Evolutionary conservation across 805 yeast species (phyloP), one percentile per base, ranked within the genome.

Genomic region (Hanseniaspora lachancei): DNA sequence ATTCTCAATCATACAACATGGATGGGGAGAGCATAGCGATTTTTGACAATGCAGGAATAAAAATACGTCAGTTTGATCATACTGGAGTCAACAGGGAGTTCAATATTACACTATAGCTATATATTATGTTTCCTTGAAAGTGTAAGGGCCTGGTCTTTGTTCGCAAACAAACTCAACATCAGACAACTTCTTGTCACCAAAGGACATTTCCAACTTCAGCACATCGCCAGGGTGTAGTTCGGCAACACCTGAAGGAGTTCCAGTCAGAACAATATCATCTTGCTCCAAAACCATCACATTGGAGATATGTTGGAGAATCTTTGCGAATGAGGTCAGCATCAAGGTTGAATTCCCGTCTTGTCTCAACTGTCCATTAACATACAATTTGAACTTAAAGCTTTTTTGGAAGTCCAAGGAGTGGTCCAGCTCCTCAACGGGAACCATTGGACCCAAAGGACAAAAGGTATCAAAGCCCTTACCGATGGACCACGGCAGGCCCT

Each of bases 201-300:
- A 77, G 32, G 67, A 69, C 59, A 88, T 68, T 60, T 78, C 76
- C 7, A 95, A 95, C 47, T 74, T 74, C 29, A 93, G 72, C 27
- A 67, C 64, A 66, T 93, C 97, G 10, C 97, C 97, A 0, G 95
- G 86, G 6, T 68, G 68, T 36, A 89, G 71, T 27, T 77, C 72
- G 9, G 97, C 96, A n/a, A 93, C 98, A 18, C 98, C 98, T 68
- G 89, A 87, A 47, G 98, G 98, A 1, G 98, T 93, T 18, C 98
- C 98, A 0, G 98, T 93, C 52, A 93, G 74, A 57, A 93, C 81
- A 59, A 93, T 75, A 65, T 93, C 98, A 34, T 96, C 96, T 54
- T 86, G 82, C 63, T 89, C 81, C 57, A 93, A 73, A 4, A 97
- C 87, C 91, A 91, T 91, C 62, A 87, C 81, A n/a, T 81, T 70